Percentiles rank a stretch among this genome's conserved stretches.
Evolutionary conservation across 441 rosid species (phyloP).

Genomic region (Syzygium syzygioides): DNA sequence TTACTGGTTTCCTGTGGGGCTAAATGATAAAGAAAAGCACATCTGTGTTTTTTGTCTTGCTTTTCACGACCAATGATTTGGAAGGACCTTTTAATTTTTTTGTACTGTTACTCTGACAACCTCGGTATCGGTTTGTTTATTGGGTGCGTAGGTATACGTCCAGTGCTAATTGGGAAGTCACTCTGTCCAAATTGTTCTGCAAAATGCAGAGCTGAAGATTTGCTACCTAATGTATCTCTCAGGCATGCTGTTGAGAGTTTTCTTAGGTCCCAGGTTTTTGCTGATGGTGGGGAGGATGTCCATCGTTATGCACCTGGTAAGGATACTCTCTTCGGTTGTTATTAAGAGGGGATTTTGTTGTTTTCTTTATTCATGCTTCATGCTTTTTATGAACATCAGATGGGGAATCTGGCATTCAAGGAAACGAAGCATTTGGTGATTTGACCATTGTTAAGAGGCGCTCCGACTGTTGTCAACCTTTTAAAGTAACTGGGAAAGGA

Average conservation of each 20-base stretch:
- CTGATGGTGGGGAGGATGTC: slow-evolving; percentile 22
- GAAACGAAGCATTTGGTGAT: slow-evolving; percentile 30
- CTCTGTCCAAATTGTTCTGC: slow-evolving; percentile 46
- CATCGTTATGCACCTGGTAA: slow-evolving; percentile 35
- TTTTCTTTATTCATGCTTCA: neutral
- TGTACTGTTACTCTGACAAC: neutral
- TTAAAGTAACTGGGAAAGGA: slow-evolving; percentile 26
- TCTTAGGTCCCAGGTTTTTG: slow-evolving; percentile 28
- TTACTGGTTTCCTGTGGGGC: neutral
- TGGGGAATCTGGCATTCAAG: slow-evolving; percentile 53
- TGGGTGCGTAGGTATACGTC: slow-evolving; percentile 32
- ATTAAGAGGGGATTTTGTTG: neutral
- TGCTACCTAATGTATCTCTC: slow-evolving; percentile 51
- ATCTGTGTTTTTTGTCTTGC: neutral
- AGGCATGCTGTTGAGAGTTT: slow-evolving; percentile 40
- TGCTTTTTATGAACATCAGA: slow-evolving; percentile 18
- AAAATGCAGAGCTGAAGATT: slow-evolving; percentile 30
- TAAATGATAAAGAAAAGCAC: neutral
- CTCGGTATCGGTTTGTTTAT: neutral
- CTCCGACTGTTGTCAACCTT: slow-evolving; percentile 15
- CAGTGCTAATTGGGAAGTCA: slow-evolving; percentile 29
- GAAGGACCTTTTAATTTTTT: slow-evolving; percentile 2
- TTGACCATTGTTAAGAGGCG: slow-evolving; percentile 20
- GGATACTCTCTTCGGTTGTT: neutral
- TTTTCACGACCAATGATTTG: neutral